These are phyloP conservation scores for Mycosphaerella sp. DNA, from an alignment of 2,329 filamentous ascomycete genomes.

Conservation along the genomic window DNA sequence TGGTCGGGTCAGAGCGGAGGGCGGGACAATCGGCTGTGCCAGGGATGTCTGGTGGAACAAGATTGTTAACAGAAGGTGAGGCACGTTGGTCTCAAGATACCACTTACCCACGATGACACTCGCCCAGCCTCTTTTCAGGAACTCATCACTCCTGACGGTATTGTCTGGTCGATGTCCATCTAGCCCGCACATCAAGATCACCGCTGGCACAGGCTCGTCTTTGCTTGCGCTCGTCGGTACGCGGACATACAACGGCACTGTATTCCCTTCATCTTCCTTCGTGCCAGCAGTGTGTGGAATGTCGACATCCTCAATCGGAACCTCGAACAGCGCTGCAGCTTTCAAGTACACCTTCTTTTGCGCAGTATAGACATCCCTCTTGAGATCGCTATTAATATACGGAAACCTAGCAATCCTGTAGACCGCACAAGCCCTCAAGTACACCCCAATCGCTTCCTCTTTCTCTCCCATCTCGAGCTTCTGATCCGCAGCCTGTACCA, in stretches of 20 bases:
- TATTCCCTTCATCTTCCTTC: constrained; percentile 31
- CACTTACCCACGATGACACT: constrained; percentile 56
- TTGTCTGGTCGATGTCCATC: constrained; percentile 61
- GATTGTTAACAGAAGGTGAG: not conserved
- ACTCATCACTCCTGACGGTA: constrained; percentile 55
- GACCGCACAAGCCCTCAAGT: constrained; percentile 35
- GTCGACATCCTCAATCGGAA: constrained; percentile 36
- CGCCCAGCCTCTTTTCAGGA: constrained; percentile 58
- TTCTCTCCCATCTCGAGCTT: constrained; percentile 22
- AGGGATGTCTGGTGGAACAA: constrained; percentile 25
- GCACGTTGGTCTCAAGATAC: not conserved
- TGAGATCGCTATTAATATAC: constrained; percentile 35
- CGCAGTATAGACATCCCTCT: constrained; percentile 32
- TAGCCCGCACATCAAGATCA: constrained; percentile 56
- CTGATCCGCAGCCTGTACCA: constrained; percentile 31
- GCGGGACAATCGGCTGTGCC: constrained; percentile 64
- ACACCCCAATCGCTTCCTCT: constrained; percentile 30
- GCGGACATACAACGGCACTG: constrained; percentile 38
- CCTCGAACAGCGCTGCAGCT: constrained; percentile 33
- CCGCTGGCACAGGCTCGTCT: constrained; percentile 39
- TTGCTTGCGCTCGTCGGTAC: constrained; percentile 32
- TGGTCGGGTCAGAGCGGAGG: constrained; percentile 53
- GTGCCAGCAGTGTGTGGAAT: constrained; percentile 37
- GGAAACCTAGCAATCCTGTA: constrained; percentile 37
- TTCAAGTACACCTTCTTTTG: constrained; percentile 37